phyloP scores from a whole-genome alignment of 202 grass and related monocot species.

The Dendrocalamus latiflorus region DNA sequence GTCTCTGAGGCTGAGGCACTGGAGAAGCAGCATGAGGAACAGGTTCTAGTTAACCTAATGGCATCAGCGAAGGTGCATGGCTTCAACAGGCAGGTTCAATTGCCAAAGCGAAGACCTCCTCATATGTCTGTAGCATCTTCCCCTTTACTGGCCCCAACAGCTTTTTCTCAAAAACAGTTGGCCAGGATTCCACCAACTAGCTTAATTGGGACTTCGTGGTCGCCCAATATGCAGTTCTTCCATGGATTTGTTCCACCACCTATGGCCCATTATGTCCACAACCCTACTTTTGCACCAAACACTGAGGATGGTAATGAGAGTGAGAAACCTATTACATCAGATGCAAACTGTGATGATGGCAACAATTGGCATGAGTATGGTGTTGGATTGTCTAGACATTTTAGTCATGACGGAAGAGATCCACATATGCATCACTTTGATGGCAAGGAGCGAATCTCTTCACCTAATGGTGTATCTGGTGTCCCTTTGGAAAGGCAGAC shows the following conservation, averaged over 20 bases:
- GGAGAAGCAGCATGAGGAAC: conserved; percentile 67
- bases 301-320: conserved; percentile 40
- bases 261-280: conserved; percentile 51
- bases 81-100: conserved; percentile 59
- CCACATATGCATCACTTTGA: conserved; percentile 43
- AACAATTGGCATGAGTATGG: conserved; percentile 40
- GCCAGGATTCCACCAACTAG: conserved; percentile 54
- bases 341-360: conserved; percentile 35
- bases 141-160: conserved; percentile 46
- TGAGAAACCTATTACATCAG: conserved; percentile 35
- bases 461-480: conserved; percentile 30
- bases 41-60: conserved; percentile 72
- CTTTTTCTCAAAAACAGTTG: conserved; percentile 53
- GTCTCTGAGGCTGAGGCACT: conserved; percentile 57
- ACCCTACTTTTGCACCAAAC: conserved; percentile 44
- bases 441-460: conserved; percentile 46
- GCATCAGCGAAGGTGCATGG: conserved; percentile 57
- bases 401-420: conserved; percentile 35
- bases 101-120: conserved; percentile 55
- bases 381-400: conserved; percentile 46
- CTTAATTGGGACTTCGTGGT: conserved; percentile 54
- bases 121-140: conserved; percentile 53
- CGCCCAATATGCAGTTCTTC: conserved; percentile 55
- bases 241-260: conserved; percentile 48
- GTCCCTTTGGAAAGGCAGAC: conserved; percentile 29